A percentile compares a stretch with the other conserved stretches of the same genome.
These are phyloP conservation scores for Malassezia equina DNA, from an alignment of 1,284 basidiomycete species.

Conservation along the genomic window DNA sequence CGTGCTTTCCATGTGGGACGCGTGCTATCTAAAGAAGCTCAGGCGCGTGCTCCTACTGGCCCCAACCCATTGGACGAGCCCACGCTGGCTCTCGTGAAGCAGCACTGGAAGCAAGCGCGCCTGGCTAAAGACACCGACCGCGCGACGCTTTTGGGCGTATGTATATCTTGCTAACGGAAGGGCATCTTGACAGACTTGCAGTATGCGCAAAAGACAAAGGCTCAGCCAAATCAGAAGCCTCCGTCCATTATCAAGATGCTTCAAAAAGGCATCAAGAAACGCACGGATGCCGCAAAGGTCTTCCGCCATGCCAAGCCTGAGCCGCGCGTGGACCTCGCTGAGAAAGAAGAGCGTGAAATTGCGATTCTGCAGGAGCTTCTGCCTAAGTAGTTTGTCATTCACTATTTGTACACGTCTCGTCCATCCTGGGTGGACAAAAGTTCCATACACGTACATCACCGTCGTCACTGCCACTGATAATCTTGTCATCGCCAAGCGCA, in stretches of 20 bases:
- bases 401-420: background rate
- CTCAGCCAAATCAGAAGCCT: slow-evolving; percentile 17
- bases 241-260: slow-evolving; percentile 19
- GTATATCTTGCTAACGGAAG: slow-evolving; percentile 7
- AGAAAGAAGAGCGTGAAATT: slow-evolving; percentile 16
- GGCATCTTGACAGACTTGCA: slow-evolving; percentile 18
- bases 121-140: slow-evolving; percentile 14
- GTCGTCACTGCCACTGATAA: slow-evolving; percentile 87
- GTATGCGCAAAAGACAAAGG: slow-evolving; percentile 16
- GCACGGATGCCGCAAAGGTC: slow-evolving; percentile 14
- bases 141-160: slow-evolving; percentile 14
- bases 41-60: background rate
- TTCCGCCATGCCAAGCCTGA: slow-evolving; percentile 16
- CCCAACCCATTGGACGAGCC: slow-evolving; percentile 12
- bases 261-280: slow-evolving; percentile 18
- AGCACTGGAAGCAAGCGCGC: slow-evolving; percentile 18
- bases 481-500: slow-evolving; percentile 83
- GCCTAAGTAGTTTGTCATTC: slow-evolving; percentile 4
- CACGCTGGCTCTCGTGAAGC: slow-evolving; percentile 10
- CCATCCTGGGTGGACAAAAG: slow-evolving; percentile 18
- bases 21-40: background rate
- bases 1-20: background rate
- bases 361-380: slow-evolving; percentile 9
- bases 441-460: slow-evolving; percentile 55
- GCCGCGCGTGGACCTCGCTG: slow-evolving; percentile 15